These are phyloP conservation scores for Cryptococcus amylolentus DNA, from an alignment of 1,284 basidiomycete genomes.

Conservation along the genomic window DNA sequence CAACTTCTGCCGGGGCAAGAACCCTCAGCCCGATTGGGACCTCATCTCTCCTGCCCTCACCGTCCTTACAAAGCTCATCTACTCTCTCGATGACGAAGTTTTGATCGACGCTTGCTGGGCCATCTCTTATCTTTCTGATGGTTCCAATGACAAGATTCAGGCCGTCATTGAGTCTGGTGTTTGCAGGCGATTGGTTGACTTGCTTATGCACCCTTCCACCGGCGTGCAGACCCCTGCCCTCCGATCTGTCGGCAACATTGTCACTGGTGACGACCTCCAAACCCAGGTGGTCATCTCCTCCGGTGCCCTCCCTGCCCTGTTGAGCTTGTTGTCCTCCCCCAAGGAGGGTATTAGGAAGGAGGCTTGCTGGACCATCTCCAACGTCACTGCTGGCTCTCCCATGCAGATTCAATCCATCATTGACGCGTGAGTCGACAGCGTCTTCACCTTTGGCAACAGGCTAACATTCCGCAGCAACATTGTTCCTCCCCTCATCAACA, in stretches of 20 bases:
- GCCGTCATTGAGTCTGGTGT: constrained; percentile 99
- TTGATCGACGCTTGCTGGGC: constrained; percentile 99
- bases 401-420: constrained; percentile 87
- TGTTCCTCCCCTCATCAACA: constrained; percentile 96
- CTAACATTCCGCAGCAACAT: constrained; percentile 57
- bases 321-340: constrained; percentile 85
- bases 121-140: constrained; percentile 98
- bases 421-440: constrained; percentile 49
- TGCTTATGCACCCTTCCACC: constrained; percentile 95
- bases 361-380: constrained; percentile 99
- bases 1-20: constrained; percentile 97
- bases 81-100: constrained; percentile 98
- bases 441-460: not conserved
- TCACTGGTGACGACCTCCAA: constrained; percentile 97
- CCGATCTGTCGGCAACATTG: constrained; percentile 97
- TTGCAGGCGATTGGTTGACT: constrained; percentile 92
- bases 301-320: constrained; percentile 87
- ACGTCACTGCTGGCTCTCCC: constrained; percentile 94
- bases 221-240: constrained; percentile 98
- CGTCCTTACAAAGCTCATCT: constrained; percentile 96
- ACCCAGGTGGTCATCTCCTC: constrained; percentile 98
- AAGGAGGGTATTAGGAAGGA: constrained; percentile 90
- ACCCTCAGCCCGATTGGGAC: constrained; percentile 93
- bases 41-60: constrained; percentile 92
- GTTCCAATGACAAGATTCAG: constrained; percentile 99